Evolutionary conservation across 202 grass and related monocot species (phyloP).

Genomic region (Dendrocalamus latiflorus): DNA sequence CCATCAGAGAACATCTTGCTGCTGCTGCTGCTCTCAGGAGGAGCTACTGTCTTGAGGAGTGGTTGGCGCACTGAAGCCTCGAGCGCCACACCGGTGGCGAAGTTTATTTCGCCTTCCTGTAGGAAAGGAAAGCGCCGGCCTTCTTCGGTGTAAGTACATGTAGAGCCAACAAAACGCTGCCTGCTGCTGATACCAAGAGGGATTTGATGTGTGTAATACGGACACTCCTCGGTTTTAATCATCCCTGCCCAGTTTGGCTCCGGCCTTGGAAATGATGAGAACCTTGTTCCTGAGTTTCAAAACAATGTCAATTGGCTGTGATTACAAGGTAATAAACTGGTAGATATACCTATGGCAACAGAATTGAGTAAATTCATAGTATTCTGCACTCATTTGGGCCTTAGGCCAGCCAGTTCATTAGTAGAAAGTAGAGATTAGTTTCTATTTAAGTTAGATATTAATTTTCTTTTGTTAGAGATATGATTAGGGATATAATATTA

Average conservation of each 20-base stretch:
- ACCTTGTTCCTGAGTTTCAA: constrained; percentile 47
- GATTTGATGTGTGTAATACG: constrained; percentile 36
- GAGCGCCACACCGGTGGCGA: constrained; percentile 31
- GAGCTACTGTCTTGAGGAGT: constrained; percentile 27
- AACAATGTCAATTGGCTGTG: neutral
- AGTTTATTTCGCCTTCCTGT: constrained; percentile 52
- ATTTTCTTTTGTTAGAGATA: no score
- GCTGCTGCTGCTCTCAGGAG: constrained; percentile 22
- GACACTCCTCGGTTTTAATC: constrained; percentile 41
- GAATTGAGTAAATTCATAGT: neutral
- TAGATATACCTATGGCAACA: neutral
- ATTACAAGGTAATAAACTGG: neutral
- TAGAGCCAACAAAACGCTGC: constrained; percentile 31
- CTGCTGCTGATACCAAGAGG: constrained; percentile 25
- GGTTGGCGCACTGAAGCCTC: constrained; percentile 35
- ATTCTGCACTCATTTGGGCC: no score
- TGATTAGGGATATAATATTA: no score
- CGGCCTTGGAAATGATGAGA: constrained; percentile 43
- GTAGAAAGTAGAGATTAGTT: no score
- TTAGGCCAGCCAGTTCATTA: no score
- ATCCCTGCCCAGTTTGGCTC: constrained; percentile 48
- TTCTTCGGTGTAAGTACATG: constrained; percentile 39
- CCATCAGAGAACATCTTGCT: constrained; percentile 50
- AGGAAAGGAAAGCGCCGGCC: constrained; percentile 74
- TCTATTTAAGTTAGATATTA: no score